Evolutionary conservation across 208 protist genomes (phyloP), one percentile per base, ranked within the genome.

Genomic region (Acanthamoeba royreba): DNA sequence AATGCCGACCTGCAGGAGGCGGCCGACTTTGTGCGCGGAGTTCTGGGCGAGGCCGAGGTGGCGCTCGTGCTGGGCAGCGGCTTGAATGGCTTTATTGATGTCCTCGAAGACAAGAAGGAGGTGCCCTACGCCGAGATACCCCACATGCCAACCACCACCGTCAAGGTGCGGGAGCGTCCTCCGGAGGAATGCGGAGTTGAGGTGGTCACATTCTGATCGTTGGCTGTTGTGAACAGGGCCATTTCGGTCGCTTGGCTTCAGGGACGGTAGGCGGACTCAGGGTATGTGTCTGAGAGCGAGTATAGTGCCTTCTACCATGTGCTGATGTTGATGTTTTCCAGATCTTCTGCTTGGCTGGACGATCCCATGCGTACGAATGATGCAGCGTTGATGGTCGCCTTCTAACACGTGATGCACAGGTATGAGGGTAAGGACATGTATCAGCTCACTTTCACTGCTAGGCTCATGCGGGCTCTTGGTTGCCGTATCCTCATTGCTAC

Each of bases 31-130:
- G 55, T 94, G 38, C n/a, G 52, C 38, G 46, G 89, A 4, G 45
- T 88, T 1, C 22, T 94, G 83, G 93, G 93, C 87, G 47, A 46
- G 40, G 87, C 93, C 25, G 88, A 93, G n/a, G 46, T 94, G 17
- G 93, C 93, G 9, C 52, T 94, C n/a, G 93, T 94, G 53, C 86
- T 94, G 11, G 93, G 93, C 79, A 94, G 93, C 46, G 93, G 93
- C 66, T 88, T 94, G 33, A 94, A 88, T 28, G 43, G 38, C 5
- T 94, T 94, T 61, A 49, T 63, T n/a, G 52, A 93, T 33, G 42
- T 91, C 8, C n/a, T 94, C 1, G 53, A 92, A 25, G 63, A 92
- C 91, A 22, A 33, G 7, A 89, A 77, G 38, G 92, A 94, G 35
- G 22, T 63, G 31, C 15, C 63, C 55, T 93, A 93, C 43, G 45